A percentile compares a stretch with the other conserved stretches of the same genome.
Evolutionary conservation across 2,329 filamentous ascomycete genomes (phyloP).

Genomic region (Talaromyces amestolkiae): DNA sequence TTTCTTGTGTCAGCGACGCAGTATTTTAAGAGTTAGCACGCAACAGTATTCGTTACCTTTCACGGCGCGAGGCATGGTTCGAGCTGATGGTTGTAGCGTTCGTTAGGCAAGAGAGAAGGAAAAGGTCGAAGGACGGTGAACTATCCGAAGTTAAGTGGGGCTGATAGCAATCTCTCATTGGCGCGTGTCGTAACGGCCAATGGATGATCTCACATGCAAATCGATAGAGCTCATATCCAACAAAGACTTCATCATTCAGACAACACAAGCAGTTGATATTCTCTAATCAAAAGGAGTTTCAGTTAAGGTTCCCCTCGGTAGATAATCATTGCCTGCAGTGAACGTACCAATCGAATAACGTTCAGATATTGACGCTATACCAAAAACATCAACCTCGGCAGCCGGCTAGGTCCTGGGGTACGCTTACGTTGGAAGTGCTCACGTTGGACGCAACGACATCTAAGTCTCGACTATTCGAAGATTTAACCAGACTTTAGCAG

Average conservation of each 20-base stretch:
- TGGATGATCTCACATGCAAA: conserved; percentile 1
- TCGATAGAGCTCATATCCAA: background rate
- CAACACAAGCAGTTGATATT: background rate
- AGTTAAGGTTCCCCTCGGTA: background rate
- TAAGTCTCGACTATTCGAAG: background rate
- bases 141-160: conserved; percentile 1
- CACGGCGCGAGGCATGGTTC: conserved; percentile 41
- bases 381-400: conserved; percentile 9
- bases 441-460: background rate
- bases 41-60: conserved; percentile 29
- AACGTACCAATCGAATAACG: background rate
- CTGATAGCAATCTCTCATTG: background rate
- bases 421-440: background rate
- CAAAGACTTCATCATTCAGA: background rate
- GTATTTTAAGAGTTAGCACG: too few species aligned
- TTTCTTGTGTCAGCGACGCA: conserved; percentile 21
- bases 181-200: background rate
- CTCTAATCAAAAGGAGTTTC: too few species aligned
- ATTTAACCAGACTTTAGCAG: background rate
- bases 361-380: background rate
- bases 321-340: background rate
- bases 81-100: background rate
- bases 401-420: background rate
- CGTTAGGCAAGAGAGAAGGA: background rate
- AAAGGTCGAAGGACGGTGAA: background rate